phyloP scores from a whole-genome alignment of 169 alveolate genomes.

The Neospora caninum region DNA sequence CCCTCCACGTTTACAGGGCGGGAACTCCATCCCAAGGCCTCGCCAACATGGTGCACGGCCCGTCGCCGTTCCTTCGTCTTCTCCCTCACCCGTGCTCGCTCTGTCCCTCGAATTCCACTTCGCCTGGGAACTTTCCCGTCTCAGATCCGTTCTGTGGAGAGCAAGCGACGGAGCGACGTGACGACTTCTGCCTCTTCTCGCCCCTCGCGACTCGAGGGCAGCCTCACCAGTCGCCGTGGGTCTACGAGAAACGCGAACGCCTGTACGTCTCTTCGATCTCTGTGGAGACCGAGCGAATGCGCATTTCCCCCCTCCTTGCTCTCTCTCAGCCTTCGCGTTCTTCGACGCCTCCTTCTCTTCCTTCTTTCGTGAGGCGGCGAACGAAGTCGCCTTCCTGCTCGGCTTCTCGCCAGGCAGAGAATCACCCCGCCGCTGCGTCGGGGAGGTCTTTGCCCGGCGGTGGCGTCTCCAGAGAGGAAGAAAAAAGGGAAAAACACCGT shows the following conservation, averaged over 20 bases:
- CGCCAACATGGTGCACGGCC: background rate
- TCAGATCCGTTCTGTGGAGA: background rate
- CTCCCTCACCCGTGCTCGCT: background rate
- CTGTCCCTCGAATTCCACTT: background rate
- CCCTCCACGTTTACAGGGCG: background rate
- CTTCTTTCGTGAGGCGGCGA: background rate
- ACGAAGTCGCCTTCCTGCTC: background rate
- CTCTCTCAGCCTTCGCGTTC: background rate
- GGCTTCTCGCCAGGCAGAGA: background rate
- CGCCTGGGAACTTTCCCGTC: background rate
- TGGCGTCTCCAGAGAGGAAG: too few relatives aligned
- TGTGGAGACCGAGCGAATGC: background rate
- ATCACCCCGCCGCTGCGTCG: too few relatives aligned
- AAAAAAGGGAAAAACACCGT: too few relatives aligned
- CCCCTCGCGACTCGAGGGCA: background rate
- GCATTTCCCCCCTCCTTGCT: background rate
- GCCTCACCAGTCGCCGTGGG: background rate
- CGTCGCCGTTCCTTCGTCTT: background rate
- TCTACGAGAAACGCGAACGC: background rate
- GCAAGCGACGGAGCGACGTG: background rate
- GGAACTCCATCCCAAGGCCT: background rate
- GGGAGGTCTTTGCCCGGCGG: too few relatives aligned
- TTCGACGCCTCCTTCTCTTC: background rate
- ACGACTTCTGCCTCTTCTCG: background rate
- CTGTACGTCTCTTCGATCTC: background rate